These are phyloP conservation scores for Fusarium fracticaudum DNA, from an alignment of 2,329 filamentous ascomycete species.

Conservation along the genomic window DNA sequence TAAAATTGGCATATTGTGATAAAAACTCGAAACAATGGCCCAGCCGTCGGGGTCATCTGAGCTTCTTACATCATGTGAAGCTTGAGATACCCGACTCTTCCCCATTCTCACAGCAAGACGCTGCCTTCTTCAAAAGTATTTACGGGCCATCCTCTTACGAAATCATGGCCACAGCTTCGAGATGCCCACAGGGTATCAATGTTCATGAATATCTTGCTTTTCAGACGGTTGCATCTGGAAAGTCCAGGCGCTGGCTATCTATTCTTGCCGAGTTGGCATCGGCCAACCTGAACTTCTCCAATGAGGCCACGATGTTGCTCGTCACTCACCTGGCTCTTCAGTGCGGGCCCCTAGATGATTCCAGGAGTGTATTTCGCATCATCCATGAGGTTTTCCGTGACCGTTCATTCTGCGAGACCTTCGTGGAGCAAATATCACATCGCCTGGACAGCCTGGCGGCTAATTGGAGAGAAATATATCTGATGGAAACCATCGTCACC, in stretches of 20 bases:
- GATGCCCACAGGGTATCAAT: constrained; percentile 59
- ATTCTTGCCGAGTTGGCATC: constrained; percentile 62
- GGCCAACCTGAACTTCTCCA: constrained; percentile 69
- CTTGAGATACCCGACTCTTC: constrained; percentile 29
- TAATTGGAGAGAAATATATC: constrained; percentile 68
- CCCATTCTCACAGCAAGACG: constrained; percentile 31
- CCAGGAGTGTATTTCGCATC: constrained; percentile 48
- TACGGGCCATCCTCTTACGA: constrained; percentile 63
- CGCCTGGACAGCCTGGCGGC: constrained; percentile 56
- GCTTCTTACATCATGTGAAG: constrained; percentile 36
- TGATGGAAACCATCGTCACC: constrained; percentile 67
- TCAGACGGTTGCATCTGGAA: constrained; percentile 59
- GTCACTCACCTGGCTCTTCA: constrained; percentile 63
- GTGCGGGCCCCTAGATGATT: constrained; percentile 57
- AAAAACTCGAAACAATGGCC: constrained; percentile 27
- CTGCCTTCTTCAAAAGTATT: constrained; percentile 16
- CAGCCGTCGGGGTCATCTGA: constrained; percentile 22
- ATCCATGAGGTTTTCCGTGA: constrained; percentile 63
- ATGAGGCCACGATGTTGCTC: constrained; percentile 60
- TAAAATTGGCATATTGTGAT: constrained; percentile 36
- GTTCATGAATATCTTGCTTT: constrained; percentile 64
- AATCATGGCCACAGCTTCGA: constrained; percentile 59
- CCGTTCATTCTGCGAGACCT: constrained; percentile 55
- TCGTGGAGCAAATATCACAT: constrained; percentile 58
- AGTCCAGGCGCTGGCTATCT: constrained; percentile 58